Evolutionary conservation across 192 early-diverging fungal species (phyloP).

Genomic region (Backusella mclennaniae): DNA sequence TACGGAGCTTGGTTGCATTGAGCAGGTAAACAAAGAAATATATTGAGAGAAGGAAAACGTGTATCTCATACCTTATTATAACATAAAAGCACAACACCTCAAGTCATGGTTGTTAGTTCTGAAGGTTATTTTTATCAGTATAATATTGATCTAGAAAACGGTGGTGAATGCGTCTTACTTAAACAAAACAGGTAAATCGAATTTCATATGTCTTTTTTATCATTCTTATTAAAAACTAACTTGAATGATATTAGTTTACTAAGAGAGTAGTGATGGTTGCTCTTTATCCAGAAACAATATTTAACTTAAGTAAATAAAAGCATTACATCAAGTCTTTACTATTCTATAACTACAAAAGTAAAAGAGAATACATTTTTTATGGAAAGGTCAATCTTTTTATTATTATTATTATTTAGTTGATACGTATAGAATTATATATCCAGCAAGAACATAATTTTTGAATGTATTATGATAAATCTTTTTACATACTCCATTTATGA

Average conservation of each 20-base stretch:
- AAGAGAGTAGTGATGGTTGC: background rate
- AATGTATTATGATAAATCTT: background rate
- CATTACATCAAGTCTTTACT: background rate
- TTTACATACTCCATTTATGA: background rate
- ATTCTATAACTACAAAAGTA: no score
- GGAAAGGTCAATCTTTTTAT: background rate
- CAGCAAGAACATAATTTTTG: background rate
- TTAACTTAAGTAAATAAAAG: background rate
- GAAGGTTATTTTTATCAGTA: constrained; percentile 92
- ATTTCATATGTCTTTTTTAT: background rate
- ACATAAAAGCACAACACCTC: constrained; percentile 56
- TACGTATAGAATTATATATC: background rate
- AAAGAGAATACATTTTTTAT: no score
- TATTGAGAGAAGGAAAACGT: background rate
- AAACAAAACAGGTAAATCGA: constrained; percentile 65
- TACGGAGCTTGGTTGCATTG: constrained; percentile 72
- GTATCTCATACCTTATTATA: no score
- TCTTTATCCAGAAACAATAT: background rate
- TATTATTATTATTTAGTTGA: background rate
- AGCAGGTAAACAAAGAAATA: constrained; percentile 47
- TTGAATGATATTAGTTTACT: background rate
- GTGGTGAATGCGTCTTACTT: constrained; percentile 81
- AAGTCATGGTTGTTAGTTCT: constrained; percentile 85
- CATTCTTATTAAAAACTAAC: background rate
- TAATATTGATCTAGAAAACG: constrained; percentile 80